Evolutionary conservation across 306 rosid genomes (phyloP).

Genomic region (Prunus davidiana): DNA sequence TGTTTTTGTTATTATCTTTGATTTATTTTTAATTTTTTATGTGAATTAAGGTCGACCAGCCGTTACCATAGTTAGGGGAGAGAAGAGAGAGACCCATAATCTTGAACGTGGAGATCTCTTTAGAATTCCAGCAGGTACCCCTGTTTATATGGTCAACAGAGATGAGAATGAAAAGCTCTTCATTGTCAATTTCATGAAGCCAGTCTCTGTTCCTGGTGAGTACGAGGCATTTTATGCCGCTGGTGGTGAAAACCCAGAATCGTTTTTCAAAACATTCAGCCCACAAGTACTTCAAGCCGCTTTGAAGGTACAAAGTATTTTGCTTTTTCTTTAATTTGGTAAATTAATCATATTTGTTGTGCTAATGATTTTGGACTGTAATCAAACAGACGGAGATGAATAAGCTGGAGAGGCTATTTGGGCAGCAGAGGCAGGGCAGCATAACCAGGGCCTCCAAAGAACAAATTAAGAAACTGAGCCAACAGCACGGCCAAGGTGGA

Average conservation of each 20-base stretch:
- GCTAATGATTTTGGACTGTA: neutral
- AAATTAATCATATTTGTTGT: no score
- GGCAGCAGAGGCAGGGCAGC: conserved; percentile 40
- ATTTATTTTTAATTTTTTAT: neutral
- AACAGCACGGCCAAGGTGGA: conserved; percentile 11
- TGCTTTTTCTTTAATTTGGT: neutral
- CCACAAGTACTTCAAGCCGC: conserved; percentile 60
- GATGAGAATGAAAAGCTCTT: conserved; percentile 53
- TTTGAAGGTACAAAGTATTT: conserved; percentile 30
- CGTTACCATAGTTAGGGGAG: conserved; percentile 42
- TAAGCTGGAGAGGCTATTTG: conserved; percentile 40
- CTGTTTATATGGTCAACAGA: conserved; percentile 50
- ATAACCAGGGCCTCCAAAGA: conserved; percentile 45
- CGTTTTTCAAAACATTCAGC: conserved; percentile 62
- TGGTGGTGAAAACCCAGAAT: conserved; percentile 56
- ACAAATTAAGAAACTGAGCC: conserved; percentile 39
- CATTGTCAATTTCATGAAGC: conserved; percentile 34
- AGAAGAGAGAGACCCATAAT: conserved; percentile 40
- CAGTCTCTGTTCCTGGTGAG: conserved; percentile 41
- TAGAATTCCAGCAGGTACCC: conserved; percentile 54
- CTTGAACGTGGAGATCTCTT: conserved; percentile 57
- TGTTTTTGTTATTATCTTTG: neutral
- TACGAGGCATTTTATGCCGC: conserved; percentile 51
- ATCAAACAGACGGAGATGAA: conserved; percentile 28
- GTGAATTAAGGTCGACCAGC: conserved; percentile 46